Percentiles rank a stretch among this genome's conserved stretches.
Conservation (phyloP, 352 stramenopile genomes). For the Halophytophthora polymorphica region DNA sequence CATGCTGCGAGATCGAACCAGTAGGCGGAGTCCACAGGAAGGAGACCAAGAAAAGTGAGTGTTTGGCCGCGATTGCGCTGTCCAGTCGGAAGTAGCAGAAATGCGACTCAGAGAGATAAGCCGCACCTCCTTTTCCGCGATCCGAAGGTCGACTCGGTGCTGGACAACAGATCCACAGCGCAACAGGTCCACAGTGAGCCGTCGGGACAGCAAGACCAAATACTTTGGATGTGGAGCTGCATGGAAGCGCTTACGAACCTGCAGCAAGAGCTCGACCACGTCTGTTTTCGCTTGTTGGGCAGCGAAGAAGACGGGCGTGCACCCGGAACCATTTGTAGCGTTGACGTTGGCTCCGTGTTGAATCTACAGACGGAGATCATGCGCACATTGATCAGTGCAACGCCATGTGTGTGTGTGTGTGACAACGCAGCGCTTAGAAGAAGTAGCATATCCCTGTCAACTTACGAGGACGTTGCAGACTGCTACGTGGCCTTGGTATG, state of each 20-base stretch:
- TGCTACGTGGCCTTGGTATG: conserved; percentile 51
- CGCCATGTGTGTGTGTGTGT: too few relatives aligned
- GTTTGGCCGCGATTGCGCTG: too few relatives aligned
- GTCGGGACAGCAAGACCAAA: too few relatives aligned
- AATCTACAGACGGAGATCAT: conserved; percentile 20
- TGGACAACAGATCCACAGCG: conserved; percentile 7
- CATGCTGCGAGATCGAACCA: conserved; percentile 32
- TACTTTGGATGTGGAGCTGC: too few relatives aligned
- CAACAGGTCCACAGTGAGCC: not conserved
- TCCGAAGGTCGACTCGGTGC: conserved; percentile 48
- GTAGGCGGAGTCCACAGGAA: not conserved
- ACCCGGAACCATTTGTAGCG: conserved; percentile 44
- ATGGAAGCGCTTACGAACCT: conserved; percentile 25
- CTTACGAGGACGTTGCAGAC: conserved; percentile 47
- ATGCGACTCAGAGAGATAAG: too few relatives aligned
- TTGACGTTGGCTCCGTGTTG: conserved; percentile 57
- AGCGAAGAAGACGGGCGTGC: conserved; percentile 71
- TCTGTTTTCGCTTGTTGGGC: conserved; percentile 46
- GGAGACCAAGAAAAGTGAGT: too few relatives aligned
- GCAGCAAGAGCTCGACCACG: conserved; percentile 47
- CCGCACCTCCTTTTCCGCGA: conserved; percentile 39
- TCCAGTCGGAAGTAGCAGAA: too few relatives aligned
- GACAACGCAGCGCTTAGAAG: not conserved
- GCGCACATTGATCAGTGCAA: not conserved
- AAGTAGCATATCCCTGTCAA: too few relatives aligned